A percentile compares a stretch with the other conserved stretches of the same genome.
Evolutionary conservation across 352 stramenopile species (phyloP).

Genomic region (Elongisporangium undulatum): DNA sequence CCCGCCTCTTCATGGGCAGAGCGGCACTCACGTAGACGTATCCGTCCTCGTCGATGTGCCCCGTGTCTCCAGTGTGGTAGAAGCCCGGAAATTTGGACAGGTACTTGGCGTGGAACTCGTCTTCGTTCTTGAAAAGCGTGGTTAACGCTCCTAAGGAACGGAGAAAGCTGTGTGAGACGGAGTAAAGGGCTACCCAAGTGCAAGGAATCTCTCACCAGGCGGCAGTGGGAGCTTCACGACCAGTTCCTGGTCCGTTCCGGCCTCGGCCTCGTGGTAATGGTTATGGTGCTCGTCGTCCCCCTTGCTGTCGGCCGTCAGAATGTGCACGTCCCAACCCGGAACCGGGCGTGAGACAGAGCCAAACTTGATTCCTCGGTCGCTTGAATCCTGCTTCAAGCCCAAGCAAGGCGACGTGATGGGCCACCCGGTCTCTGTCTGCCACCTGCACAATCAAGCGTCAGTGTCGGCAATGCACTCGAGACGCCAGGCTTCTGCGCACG

Average conservation of each 20-base stretch:
- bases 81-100: constrained; percentile 82
- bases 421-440: constrained; percentile 90
- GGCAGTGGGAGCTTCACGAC: constrained; percentile 84
- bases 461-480: not conserved
- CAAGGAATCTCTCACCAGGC: constrained; percentile 30
- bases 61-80: constrained; percentile 87
- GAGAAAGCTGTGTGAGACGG: not conserved
- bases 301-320: constrained; percentile 50
- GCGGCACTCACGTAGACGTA: constrained; percentile 70
- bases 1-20: not conserved
- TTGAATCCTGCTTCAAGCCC: constrained; percentile 50
- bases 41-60: constrained; percentile 86
- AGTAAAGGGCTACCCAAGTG: not conserved
- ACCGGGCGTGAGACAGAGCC: constrained; percentile 63
- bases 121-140: constrained; percentile 84
- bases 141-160: constrained; percentile 40
- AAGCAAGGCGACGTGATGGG: constrained; percentile 66
- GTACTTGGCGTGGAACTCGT: constrained; percentile 82
- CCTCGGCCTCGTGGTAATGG: constrained; percentile 45
- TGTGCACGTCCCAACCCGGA: constrained; percentile 76
- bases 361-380: constrained; percentile 46
- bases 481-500: too few relatives aligned
- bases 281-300: constrained; percentile 35
- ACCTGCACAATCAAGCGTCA: constrained; percentile 12
- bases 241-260: constrained; percentile 53